Percentiles rank a stretch among this genome's conserved stretches.
Evolutionary conservation across 2,329 filamentous ascomycete species (phyloP).

Genomic region (Tolypocladium pustulatum): DNA sequence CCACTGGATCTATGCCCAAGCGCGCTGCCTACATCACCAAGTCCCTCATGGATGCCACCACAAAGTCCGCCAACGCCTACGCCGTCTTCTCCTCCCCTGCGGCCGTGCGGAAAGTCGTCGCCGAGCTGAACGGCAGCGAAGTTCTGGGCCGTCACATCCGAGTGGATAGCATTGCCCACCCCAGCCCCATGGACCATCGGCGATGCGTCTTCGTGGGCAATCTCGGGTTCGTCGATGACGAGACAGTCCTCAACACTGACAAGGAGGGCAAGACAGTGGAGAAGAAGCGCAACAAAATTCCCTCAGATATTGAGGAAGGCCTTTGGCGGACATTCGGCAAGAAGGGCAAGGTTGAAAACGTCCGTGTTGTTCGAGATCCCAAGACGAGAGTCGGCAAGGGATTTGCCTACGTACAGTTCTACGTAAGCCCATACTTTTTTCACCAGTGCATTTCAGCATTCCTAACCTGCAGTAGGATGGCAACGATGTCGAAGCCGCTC

Average conservation of each 20-base stretch:
- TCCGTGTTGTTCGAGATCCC: conserved; percentile 81
- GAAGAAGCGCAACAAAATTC: conserved; percentile 63
- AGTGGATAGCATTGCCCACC: conserved; percentile 85
- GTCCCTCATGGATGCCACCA: conserved; percentile 81
- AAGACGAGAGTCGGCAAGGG: conserved; percentile 92
- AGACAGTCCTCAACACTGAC: conserved; percentile 57
- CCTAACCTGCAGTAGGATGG: conserved; percentile 42
- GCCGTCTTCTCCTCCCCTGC: conserved; percentile 70
- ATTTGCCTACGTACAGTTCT: conserved; percentile 95
- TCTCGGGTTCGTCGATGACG: conserved; percentile 89
- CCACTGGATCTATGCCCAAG: conserved; percentile 68
- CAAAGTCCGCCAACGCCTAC: conserved; percentile 89
- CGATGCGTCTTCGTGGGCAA: conserved; percentile 96
- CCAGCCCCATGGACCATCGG: conserved; percentile 68
- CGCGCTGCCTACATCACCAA: conserved; percentile 91
- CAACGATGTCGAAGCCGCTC: conserved; percentile 82
- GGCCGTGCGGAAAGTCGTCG: conserved; percentile 66
- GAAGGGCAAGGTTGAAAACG: conserved; percentile 76
- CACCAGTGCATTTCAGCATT: neutral
- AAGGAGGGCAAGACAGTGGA: conserved; percentile 56
- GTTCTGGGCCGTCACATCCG: conserved; percentile 81
- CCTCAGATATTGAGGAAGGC: conserved; percentile 85
- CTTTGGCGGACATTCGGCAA: conserved; percentile 73
- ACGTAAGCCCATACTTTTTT: conserved; percentile 32
- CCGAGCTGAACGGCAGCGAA: conserved; percentile 71